Conservation (phyloP, 1,139 yeast genomes). For the Candida albicans region DNA sequence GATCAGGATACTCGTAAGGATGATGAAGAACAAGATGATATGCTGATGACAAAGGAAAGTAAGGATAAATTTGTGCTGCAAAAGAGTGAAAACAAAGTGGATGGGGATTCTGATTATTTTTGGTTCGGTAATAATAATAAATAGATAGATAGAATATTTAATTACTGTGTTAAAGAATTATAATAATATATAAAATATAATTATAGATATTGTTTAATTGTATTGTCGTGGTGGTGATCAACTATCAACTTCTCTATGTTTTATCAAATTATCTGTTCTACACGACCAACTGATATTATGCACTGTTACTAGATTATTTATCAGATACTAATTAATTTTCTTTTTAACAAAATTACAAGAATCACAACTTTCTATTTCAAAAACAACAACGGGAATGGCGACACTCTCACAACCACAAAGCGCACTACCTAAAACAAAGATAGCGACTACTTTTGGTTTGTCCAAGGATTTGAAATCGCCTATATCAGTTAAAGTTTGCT, state of each 20-base stretch:
- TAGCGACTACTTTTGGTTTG: constrained; percentile 65
- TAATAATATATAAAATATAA: no score
- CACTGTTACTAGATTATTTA: no score
- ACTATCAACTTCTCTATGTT: no score
- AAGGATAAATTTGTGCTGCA: background rate
- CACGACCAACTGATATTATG: no score
- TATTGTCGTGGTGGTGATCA: no score
- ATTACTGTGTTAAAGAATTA: no score
- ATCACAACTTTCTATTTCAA: background rate
- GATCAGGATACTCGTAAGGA: background rate
- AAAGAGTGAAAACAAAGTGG: background rate
- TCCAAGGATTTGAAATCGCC: constrained; percentile 71
- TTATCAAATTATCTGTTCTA: no score
- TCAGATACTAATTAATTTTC: no score
- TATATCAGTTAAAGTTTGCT: constrained; percentile 36
- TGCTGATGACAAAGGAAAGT: background rate
- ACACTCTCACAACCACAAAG: constrained; percentile 2
- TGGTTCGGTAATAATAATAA: constrained; percentile 10
- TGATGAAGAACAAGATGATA: background rate
- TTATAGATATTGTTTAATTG: no score
- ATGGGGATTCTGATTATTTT: constrained; percentile 3
- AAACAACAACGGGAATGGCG: background rate
- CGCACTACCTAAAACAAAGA: constrained; percentile 4
- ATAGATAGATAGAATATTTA: constrained; percentile 4
- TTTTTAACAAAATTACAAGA: no score